Conservation (phyloP, 441 rosid species). For the Mallotus repandus region DNA sequence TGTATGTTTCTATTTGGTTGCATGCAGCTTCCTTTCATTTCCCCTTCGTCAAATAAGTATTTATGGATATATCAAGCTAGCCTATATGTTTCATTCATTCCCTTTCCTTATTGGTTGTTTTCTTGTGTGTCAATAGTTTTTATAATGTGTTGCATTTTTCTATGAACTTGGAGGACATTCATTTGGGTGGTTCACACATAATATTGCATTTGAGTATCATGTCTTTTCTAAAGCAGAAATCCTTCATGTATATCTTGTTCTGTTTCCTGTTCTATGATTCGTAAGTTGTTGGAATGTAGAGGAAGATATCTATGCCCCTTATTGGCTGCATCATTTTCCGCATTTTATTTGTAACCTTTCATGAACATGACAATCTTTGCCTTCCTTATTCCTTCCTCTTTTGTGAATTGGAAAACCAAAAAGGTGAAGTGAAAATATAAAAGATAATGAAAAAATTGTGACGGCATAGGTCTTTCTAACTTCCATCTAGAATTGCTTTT, state of each 20-base stretch:
- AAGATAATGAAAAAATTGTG: background rate
- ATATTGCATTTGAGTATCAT: background rate
- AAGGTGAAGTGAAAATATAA: background rate
- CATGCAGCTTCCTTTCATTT: background rate
- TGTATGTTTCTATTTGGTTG: too few species aligned
- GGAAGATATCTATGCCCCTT: background rate
- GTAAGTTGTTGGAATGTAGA: background rate
- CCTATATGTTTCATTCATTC: too few species aligned
- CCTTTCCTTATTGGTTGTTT: background rate
- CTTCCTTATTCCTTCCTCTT: background rate
- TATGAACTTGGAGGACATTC: background rate
- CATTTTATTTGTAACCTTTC: background rate
- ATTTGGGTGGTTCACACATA: background rate
- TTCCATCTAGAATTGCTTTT: background rate
- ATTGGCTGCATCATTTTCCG: background rate
- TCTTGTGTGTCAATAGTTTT: background rate
- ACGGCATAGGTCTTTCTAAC: background rate
- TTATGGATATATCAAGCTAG: background rate
- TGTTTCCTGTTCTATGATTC: background rate
- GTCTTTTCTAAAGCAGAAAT: background rate
- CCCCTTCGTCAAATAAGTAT: background rate
- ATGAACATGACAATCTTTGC: background rate
- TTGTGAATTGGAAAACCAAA: background rate
- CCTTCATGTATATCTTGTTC: background rate
- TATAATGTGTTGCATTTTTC: background rate